Evolutionary conservation across 1,284 basidiomycete species (phyloP).

Genomic region (Salmacisia buchloeana): DNA sequence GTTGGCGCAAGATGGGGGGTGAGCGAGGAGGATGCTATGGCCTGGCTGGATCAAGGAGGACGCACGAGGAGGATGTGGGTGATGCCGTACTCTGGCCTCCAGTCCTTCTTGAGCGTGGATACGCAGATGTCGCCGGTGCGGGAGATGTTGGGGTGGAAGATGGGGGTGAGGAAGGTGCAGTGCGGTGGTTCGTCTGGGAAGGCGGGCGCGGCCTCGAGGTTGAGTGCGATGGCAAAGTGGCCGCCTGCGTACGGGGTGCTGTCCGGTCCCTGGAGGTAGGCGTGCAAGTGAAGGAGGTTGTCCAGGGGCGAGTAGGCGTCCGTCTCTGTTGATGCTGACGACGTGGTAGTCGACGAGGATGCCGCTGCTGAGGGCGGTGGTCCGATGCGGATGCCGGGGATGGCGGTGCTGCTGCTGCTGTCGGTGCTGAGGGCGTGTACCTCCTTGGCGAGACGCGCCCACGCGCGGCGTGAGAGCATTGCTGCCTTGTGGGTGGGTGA

Average conservation of each 20-base stretch:
- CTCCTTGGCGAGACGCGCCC: background rate
- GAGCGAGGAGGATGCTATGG: background rate
- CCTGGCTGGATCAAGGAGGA: slow-evolving; percentile 7
- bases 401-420: background rate
- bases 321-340: too few species aligned
- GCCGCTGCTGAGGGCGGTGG: background rate
- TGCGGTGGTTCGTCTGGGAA: slow-evolving; percentile 25
- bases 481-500: too few species aligned
- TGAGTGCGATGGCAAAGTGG: slow-evolving; percentile 26
- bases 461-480: background rate
- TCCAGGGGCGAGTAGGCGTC: background rate
- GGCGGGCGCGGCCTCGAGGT: slow-evolving; percentile 20
- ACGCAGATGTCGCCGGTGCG: slow-evolving; percentile 87
- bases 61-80: slow-evolving; percentile 71
- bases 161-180: slow-evolving; percentile 53
- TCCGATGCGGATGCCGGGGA: background rate
- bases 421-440: background rate
- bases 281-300: background rate
- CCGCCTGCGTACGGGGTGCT: slow-evolving; percentile 72
- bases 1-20: background rate
- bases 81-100: slow-evolving; percentile 86
- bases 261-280: slow-evolving; percentile 54
- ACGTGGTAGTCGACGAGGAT: background rate
- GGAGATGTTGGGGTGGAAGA: slow-evolving; percentile 94
- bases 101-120: slow-evolving; percentile 93